These are phyloP conservation scores for Inosperma sp. DNA, from an alignment of 768 basidiomycete genomes.

Conservation along the genomic window DNA sequence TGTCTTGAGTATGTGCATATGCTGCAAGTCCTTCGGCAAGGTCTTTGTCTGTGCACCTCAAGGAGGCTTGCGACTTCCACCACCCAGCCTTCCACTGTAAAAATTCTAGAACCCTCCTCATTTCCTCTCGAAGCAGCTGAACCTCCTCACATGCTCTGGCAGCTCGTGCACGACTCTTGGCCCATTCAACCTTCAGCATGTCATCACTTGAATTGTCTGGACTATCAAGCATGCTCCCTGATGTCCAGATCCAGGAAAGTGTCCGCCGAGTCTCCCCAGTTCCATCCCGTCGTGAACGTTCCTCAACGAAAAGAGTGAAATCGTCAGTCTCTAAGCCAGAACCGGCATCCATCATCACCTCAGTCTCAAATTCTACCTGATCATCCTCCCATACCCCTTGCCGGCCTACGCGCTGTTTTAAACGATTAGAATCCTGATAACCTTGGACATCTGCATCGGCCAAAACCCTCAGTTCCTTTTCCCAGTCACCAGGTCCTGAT, in stretches of 20 bases:
- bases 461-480: constrained; percentile 8
- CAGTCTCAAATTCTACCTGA: no score
- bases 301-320: constrained; percentile 2
- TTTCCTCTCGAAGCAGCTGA: constrained; percentile 3
- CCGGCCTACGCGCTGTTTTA: no score
- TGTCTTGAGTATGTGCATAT: no score
- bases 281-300: constrained; percentile 6
- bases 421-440: constrained; percentile 12
- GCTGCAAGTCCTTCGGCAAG: no score
- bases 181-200: constrained; percentile 4
- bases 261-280: constrained; percentile 13
- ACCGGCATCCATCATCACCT: no score
- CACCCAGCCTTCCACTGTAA: no score
- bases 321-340: constrained; percentile 4
- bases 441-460: constrained; percentile 16
- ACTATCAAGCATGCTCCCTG: not conserved
- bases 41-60: no score
- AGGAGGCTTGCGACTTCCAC: no score
- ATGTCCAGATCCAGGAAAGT: constrained; percentile 16
- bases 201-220: not conserved
- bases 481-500: constrained; percentile 20
- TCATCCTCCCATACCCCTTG: no score
- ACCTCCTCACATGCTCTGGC: constrained; percentile 1
- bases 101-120: no score
- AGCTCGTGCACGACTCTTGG: not conserved